Base-by-base conservation (phyloP, 371 early-diverging fungal species). In the Vittaforma corneae region DNA sequence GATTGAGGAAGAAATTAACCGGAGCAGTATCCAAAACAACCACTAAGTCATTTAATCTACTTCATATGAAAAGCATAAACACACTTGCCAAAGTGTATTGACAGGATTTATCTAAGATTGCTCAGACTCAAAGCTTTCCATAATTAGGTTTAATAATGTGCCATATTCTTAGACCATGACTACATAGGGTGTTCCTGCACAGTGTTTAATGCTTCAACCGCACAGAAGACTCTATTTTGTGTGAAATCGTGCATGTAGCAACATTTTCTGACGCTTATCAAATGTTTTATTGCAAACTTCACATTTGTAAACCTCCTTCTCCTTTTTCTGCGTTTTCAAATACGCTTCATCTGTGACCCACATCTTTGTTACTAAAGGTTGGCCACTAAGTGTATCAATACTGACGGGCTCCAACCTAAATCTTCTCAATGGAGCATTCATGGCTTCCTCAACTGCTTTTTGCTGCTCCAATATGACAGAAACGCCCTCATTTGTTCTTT, bases 1-100 rank as follows among this genome's bases (percentile, higher is more conserved):
- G 65, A 88, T 92, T 70, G 87, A 88, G 77, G 89, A 89, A 77
- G 86, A 86, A 77, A 80, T 88, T 4, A 24, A 40, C 11, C n/a
- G 42, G 42, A 40, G 42, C 28, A 57, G 4, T 47, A 22, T 6
- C n/a, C n/a, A n/a, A n/a, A n/a, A n/a, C n/a, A n/a, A n/a, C n/a
- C n/a, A n/a, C 5, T 38, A 38, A 9, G 16, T 38, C n/a, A n/a
- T n/a, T n/a, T n/a, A n/a, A n/a, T n/a, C n/a, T n/a, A n/a, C n/a
- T n/a, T n/a, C n/a, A n/a, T n/a, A n/a, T n/a, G n/a, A n/a, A n/a
- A n/a, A n/a, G n/a, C n/a, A n/a, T n/a, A n/a, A n/a, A n/a, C n/a
- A n/a, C n/a, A n/a, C n/a, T n/a, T n/a, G n/a, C n/a, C n/a, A n/a
- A n/a, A n/a, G n/a, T n/a, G n/a, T n/a, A n/a, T n/a, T n/a, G n/a